These are phyloP conservation scores for Hylodesmum podocarpum DNA, from an alignment of 306 rosid genomes.

Conservation along the genomic window DNA sequence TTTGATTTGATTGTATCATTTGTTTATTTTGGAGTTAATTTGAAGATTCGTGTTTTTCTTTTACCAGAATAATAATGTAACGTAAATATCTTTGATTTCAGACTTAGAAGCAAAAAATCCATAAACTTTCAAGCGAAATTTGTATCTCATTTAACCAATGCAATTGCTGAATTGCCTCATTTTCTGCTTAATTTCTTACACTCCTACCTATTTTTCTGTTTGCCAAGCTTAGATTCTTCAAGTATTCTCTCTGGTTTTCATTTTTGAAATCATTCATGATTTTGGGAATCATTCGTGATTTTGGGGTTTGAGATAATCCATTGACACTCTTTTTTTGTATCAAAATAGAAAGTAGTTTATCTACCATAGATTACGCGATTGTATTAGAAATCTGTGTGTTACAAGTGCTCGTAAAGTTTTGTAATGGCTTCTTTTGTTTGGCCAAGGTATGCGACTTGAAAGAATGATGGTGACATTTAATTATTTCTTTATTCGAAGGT, in stretches of 20 bases:
- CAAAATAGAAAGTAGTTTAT: not conserved
- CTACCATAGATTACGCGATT: not conserved
- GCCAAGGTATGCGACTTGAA: not conserved
- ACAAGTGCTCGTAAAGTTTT: not conserved
- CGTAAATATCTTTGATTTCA: not conserved
- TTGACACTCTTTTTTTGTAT: not conserved
- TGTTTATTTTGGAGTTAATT: conserved; percentile 1
- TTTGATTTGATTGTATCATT: conserved; percentile 21
- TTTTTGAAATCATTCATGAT: not conserved
- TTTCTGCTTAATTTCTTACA: not conserved
- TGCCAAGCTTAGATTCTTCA: not conserved
- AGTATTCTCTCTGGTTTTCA: not conserved
- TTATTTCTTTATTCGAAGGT: not conserved
- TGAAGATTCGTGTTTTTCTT: not conserved
- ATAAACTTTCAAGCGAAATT: not conserved
- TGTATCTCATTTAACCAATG: not conserved
- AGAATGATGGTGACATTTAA: not conserved
- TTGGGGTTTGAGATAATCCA: not conserved
- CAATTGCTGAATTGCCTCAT: not conserved
- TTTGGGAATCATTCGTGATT: not conserved
- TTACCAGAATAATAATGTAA: not conserved
- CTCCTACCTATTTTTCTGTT: not conserved
- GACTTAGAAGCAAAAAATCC: conserved; percentile 4
- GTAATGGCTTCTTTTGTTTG: not conserved
- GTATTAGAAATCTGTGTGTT: not conserved